Evolutionary conservation across 441 rosid genomes (phyloP), one percentile per base, ranked within the genome.

Genomic region (Jatropha multifida): DNA sequence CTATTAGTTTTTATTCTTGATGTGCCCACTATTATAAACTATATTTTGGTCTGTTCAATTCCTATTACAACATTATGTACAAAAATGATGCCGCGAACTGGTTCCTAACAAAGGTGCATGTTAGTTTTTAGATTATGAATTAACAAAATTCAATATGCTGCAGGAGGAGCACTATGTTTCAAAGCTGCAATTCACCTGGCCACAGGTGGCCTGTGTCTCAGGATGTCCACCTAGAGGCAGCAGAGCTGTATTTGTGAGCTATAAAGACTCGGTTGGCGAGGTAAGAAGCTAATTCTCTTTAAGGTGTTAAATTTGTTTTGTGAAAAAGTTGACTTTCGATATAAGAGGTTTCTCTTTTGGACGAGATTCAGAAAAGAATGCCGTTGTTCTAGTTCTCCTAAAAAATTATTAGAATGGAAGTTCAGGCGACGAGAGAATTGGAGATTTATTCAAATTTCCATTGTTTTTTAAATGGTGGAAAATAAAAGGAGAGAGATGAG

Each of bases 121-220:
- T 54, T 11, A 4, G 1, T 40, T 26, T 1, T 65, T 65, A 11
- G 51, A 15, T 66, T 55, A 26, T 10, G 63, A 59, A 9, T 9
- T 18, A 13, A 10, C 0, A n/a, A 48, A 41, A 69, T 55, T 20
- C 5, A 51, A 23, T 37, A 15, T 72, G 76, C 38, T 81, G 81
- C 92, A 94, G 98, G 97, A 94, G 78, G 90, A 92, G 83, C 98
- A 94, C 83, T 87, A 85, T 72, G 80, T 90, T 78, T 87, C 93
- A 54, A 85, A 86, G 82, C 87, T 92, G 87, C 88, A 87, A 37
- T 91, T 89, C 86, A 77, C 88, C 32, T 90, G 98, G 95, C 97
- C 97, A 23, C 97, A 91, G 66, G 84, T 92, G 74, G 83, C 88
- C 0, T 94, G 93, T 49, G 78, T 86, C 73, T 79, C 94, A 38